Conservation (phyloP, 768 basidiomycete species). For the Phylloporus scabripes region DNA sequence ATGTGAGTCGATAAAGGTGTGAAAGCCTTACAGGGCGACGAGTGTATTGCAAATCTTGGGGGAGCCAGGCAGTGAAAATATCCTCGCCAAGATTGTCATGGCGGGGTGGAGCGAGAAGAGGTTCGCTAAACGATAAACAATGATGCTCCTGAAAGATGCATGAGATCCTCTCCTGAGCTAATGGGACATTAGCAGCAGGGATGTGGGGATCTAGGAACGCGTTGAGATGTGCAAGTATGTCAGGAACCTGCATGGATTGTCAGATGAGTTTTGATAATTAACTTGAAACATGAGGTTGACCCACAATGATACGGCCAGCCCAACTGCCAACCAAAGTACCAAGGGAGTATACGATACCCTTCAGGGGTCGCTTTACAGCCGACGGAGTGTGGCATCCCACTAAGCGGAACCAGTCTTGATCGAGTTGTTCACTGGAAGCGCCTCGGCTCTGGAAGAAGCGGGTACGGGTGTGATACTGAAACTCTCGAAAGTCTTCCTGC, state of each 20-base stretch:
- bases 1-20: background rate
- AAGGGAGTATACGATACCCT: constrained; percentile 38
- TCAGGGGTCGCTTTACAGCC: constrained; percentile 32
- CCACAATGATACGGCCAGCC: constrained; percentile 43
- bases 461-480: constrained; percentile 35
- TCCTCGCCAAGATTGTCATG: constrained; percentile 36
- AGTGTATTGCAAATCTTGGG: constrained; percentile 32
- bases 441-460: constrained; percentile 20
- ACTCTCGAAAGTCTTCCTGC: constrained; percentile 38
- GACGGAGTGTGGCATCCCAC: constrained; percentile 39
- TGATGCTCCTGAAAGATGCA: constrained; percentile 44
- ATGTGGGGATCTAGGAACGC: constrained; percentile 20
- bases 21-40: constrained; percentile 30
- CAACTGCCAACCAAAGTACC: constrained; percentile 43
- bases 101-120: constrained; percentile 33
- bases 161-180: constrained; percentile 36
- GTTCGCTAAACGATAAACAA: constrained; percentile 36
- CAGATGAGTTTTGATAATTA: constrained; percentile 18
- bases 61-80: constrained; percentile 46
- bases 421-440: constrained; percentile 31
- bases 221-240: constrained; percentile 20
- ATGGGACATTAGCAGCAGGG: constrained; percentile 16
- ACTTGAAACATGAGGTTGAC: constrained; percentile 16
- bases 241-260: constrained; percentile 20
- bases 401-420: constrained; percentile 46